These are phyloP conservation scores for Cordyceps tenuipes DNA, from an alignment of 2,329 filamentous ascomycete genomes.

Conservation along the genomic window DNA sequence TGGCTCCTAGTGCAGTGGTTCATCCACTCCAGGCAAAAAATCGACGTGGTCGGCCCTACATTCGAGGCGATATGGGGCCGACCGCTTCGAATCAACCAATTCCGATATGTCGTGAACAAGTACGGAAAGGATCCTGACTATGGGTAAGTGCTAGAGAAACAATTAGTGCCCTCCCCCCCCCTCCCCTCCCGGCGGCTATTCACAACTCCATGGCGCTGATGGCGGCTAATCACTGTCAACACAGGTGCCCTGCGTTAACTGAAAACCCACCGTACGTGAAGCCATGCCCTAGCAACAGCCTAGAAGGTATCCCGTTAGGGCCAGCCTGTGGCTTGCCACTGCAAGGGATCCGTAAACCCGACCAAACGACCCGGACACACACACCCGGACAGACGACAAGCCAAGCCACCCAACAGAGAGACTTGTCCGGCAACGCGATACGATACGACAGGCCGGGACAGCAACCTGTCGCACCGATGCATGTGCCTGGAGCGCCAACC, in stretches of 20 bases:
- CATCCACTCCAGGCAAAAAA: slow-evolving; percentile 14
- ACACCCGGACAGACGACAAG: neutral
- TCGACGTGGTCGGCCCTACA: neutral
- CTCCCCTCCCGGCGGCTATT: neutral
- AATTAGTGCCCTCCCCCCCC: neutral
- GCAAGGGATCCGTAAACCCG: too few relatives aligned
- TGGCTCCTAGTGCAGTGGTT: slow-evolving; percentile 26
- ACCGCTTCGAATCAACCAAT: neutral
- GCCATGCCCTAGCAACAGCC: neutral
- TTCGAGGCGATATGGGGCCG: neutral
- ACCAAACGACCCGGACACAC: too few relatives aligned
- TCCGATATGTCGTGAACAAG: neutral
- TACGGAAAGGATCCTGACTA: neutral
- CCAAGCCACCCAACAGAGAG: too few relatives aligned
- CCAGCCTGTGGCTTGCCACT: neutral
- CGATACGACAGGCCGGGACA: neutral
- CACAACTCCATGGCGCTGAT: neutral
- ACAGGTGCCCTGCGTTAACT: neutral
- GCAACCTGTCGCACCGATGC: neutral
- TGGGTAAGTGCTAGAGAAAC: neutral
- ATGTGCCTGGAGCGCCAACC: neutral
- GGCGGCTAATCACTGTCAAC: neutral
- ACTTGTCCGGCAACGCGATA: neutral
- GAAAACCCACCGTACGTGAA: neutral
- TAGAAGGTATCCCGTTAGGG: neutral